These are phyloP conservation scores for Podospora conica DNA, from an alignment of 495 filamentous ascomycete species.

Conservation along the genomic window DNA sequence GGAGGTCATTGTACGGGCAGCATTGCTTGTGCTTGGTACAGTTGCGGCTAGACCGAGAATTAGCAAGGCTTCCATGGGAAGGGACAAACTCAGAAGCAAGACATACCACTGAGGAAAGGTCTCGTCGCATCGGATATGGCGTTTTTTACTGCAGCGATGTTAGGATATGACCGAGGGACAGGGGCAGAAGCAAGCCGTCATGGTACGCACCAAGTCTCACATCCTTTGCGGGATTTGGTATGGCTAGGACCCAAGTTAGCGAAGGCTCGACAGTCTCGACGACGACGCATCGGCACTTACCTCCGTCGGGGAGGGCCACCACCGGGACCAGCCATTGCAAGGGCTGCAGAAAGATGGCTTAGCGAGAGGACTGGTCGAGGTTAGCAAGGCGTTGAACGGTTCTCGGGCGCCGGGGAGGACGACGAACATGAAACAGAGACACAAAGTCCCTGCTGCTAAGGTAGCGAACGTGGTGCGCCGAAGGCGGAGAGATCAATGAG, in stretches of 20 bases:
- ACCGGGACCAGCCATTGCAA: constrained; percentile 63
- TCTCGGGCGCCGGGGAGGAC: background rate
- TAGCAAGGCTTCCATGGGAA: constrained; percentile 18
- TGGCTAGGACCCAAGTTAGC: constrained; percentile 52
- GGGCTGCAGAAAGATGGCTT: constrained; percentile 24
- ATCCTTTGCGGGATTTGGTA: constrained; percentile 96
- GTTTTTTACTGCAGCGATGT: constrained; percentile 57
- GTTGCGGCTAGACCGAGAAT: constrained; percentile 62
- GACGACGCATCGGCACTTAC: constrained; percentile 28
- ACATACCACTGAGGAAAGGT: constrained; percentile 93
- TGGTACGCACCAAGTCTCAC: constrained; percentile 68
- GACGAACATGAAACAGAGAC: constrained; percentile 37
- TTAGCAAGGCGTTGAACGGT: constrained; percentile 13
- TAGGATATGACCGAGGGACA: constrained; percentile 8
- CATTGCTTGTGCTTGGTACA: constrained; percentile 98
- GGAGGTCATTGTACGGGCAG: constrained; percentile 90
- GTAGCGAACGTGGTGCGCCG: constrained; percentile 37
- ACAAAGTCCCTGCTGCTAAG: constrained; percentile 24
- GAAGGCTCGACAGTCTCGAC: constrained; percentile 10
- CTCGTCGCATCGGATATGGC: constrained; percentile 97
- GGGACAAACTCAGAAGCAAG: background rate
- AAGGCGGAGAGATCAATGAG: constrained; percentile 19
- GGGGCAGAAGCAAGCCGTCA: background rate
- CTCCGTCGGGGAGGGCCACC: constrained; percentile 66
- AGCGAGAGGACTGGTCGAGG: constrained; percentile 37